Base-by-base conservation (phyloP, 163 green algal species). In the Chloromonas sp. region DNA sequence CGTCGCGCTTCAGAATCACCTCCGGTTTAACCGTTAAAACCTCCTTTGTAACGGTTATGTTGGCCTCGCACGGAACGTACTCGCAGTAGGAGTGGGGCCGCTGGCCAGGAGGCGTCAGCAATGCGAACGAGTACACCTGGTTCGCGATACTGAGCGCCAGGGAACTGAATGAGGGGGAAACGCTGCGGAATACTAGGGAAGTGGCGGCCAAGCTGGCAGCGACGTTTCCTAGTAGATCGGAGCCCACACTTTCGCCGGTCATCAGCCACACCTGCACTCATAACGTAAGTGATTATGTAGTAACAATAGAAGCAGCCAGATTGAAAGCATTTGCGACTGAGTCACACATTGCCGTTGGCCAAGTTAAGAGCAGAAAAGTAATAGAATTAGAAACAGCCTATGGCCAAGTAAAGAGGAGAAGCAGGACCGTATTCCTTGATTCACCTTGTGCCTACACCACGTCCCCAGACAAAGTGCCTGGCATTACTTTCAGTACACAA, bases 31-130 rank as follows among this genome's bases (percentile, higher is more conserved):
- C 2, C 13, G 71, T 79, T 14, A 79, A 36, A 3, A 81, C 82
- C 82, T 81, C 13, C 14, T 15, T 59, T 70, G 82, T 78, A 1
- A 81, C 61, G 1, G 83, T 83, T 1, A 83, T 36, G 57, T 83
- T 86, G 83, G 78, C n/a, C 11, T 77, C 79, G 83, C 83, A 86
- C 1, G 83, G 83, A 15, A 83, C 83, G 83, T 74, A 84, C 3
- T 79, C 3, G 62, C 83, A 86, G 83, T 83, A 86, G 61, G 59
- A 79, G 77, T 86, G 57, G 81, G 81, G 81, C 80, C 8, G n/a
- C n/a, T 62, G 66, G 66, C 66, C 11, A 5, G 66, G 5, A 36
- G 66, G 66, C 66, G 66, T 74, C 5, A 74, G 66, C 66, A 11
- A 15, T 5, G 66, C 66, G 11, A 74, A 74, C 5, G 66, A 5